These are phyloP conservation scores for Pseudoscleropodium purum DNA, from an alignment of 225 moss, liverwort and hornwort genomes.

Conservation along the genomic window DNA sequence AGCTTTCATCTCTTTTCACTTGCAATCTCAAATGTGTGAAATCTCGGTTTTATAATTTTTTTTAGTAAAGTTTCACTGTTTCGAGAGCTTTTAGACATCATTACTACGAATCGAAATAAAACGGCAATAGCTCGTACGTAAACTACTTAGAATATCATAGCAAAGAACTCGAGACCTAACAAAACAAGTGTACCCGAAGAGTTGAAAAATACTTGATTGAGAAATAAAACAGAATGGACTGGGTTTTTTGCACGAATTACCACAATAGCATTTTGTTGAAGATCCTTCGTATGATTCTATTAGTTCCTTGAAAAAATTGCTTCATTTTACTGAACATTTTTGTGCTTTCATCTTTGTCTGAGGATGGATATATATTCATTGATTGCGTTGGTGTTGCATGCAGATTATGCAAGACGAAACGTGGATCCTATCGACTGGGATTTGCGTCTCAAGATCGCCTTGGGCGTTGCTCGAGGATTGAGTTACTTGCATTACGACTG, in stretches of 20 bases:
- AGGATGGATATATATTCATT: not conserved
- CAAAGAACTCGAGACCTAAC: not conserved
- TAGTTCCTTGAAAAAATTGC: not conserved
- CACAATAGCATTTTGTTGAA: not conserved
- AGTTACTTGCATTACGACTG: conserved; percentile 45
- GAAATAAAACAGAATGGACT: not conserved
- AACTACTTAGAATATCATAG: not conserved
- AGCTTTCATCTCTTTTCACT: not conserved
- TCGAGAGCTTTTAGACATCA: not conserved
- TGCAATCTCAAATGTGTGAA: not conserved
- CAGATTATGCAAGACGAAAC: conserved; percentile 9
- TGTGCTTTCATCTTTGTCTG: not conserved
- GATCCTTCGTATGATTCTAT: not conserved
- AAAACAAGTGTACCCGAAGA: not conserved
- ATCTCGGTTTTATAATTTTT: no score
- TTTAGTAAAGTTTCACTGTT: not conserved
- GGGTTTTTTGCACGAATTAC: not conserved
- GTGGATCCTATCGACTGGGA: conserved; percentile 43
- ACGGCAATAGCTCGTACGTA: not conserved
- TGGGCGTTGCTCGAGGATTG: conserved; percentile 62
- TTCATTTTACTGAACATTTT: not conserved
- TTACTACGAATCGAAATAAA: not conserved
- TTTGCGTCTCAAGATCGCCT: conserved; percentile 42
- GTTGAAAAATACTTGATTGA: not conserved
- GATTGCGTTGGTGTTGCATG: not conserved